Base-by-base conservation (phyloP, 768 basidiomycete species). In the Mycena vulgaris region DNA sequence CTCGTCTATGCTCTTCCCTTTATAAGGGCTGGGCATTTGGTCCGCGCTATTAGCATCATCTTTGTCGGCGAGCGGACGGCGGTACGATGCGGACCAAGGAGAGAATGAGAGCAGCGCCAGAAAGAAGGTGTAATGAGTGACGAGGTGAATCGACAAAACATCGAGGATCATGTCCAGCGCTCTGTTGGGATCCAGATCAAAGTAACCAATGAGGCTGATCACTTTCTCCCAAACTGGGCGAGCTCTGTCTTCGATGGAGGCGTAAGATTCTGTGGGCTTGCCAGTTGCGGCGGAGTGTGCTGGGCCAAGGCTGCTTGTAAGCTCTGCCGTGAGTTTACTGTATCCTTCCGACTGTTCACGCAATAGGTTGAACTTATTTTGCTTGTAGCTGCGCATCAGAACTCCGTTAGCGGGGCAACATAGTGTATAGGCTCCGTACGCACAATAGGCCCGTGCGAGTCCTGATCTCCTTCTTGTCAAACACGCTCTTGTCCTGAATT, bases 281-380 rank as follows among this genome's bases (percentile, higher is more conserved):
- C 89, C 94, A 25, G 93, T 93, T 25, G 84, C 78, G 30, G 89
- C 78, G 5, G 90, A 90, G 80, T 96, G 94, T 10, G 94, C 82
- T 27, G 91, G 90, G 2, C 94, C 95, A 57, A 96, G 82, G 75
- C 88, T 89, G 72, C 91, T 91, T 14, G 91, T 90, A 42, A 99
- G 84, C 76, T 99, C 95, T 13, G 93, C 89, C 30, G 92, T 89
- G 35, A 99, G 89, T 80, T 97, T 96, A 79, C 95, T 95, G 83
- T 96, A 99, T 10, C 98, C 98, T 83, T 99, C 97, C 0, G 96
- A 96, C 75, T 98, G 95, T 83, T 99, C 98, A 40, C 98, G 93
- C 19, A 98, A 89, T 42, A 99, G 89, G 78, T 99, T 99, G 86
- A 97, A 97, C 81, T 99, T 99, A 83, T 96, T 96, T 80, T 99